These are phyloP conservation scores for Grosmannia huntii DNA, from an alignment of 2,329 filamentous ascomycete species.

Conservation along the genomic window DNA sequence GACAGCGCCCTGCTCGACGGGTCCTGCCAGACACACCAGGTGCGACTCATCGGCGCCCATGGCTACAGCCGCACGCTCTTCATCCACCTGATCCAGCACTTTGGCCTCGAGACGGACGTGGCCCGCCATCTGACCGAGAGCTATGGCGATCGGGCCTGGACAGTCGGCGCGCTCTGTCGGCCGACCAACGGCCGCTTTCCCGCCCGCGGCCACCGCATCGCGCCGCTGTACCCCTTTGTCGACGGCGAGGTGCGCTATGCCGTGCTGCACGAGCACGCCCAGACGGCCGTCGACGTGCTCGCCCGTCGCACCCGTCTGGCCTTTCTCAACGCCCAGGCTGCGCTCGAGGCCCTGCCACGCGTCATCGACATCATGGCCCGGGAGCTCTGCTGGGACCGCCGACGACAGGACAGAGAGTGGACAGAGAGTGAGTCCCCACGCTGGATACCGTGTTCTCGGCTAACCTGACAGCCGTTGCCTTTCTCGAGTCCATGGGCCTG, in stretches of 20 bases:
- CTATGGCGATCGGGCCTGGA: conserved; percentile 89
- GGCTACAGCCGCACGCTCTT: conserved; percentile 76
- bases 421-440: conserved; percentile 44
- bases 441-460: too few species aligned
- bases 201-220: conserved; percentile 69
- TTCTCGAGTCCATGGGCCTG: conserved; percentile 54
- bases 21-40: conserved; percentile 59
- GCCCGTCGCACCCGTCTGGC: conserved; percentile 74
- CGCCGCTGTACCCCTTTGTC: conserved; percentile 73
- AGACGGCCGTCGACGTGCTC: conserved; percentile 79
- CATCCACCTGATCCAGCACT: conserved; percentile 92
- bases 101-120: conserved; percentile 81
- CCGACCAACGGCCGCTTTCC: conserved; percentile 72
- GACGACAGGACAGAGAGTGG: conserved; percentile 70
- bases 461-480: conserved; percentile 29
- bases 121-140: conserved; percentile 77
- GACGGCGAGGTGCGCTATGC: conserved; percentile 88
- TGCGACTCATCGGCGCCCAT: conserved; percentile 65
- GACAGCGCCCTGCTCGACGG: conserved; percentile 62
- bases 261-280: conserved; percentile 78
- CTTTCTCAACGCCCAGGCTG: conserved; percentile 85
- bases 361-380: conserved; percentile 84
- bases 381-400: conserved; percentile 66
- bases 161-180: conserved; percentile 66
- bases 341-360: conserved; percentile 69